These are phyloP conservation scores for Nemania sp. DNA, from an alignment of 2,329 filamentous ascomycete genomes.

Conservation along the genomic window DNA sequence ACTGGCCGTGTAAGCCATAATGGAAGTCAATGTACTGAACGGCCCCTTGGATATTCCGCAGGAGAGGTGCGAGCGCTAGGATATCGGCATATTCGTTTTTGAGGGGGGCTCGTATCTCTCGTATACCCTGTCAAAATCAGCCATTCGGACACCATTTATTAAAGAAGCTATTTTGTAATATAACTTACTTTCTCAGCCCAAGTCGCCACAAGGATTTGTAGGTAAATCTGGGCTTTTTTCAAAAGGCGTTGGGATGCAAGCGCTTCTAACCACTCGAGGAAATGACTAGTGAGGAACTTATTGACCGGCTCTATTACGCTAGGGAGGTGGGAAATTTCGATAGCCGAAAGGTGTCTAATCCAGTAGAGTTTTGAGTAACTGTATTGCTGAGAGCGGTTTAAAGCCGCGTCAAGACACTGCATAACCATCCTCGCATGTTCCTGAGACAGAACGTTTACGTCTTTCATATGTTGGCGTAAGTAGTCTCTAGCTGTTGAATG, in stretches of 20 bases:
- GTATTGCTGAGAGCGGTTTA: background rate
- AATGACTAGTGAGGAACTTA: background rate
- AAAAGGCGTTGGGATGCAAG: background rate
- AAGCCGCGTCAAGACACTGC: background rate
- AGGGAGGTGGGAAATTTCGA: background rate
- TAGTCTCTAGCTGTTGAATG: background rate
- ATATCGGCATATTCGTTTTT: background rate
- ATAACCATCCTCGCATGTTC: background rate
- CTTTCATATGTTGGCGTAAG: background rate
- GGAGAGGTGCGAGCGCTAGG: background rate
- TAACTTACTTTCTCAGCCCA: constrained; percentile 5
- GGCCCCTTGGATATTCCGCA: background rate
- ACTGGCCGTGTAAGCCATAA: background rate
- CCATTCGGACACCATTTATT: background rate
- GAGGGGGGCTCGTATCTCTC: background rate
- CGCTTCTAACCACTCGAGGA: background rate
- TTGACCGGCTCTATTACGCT: background rate
- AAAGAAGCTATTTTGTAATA: too few species aligned
- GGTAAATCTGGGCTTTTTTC: background rate
- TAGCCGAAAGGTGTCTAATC: constrained; percentile 3
- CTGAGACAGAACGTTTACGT: background rate
- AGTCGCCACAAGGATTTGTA: background rate
- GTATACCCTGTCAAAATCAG: background rate
- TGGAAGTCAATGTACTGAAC: background rate
- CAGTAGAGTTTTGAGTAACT: background rate